Evolutionary conservation across 352 stramenopile genomes (phyloP).

Genomic region (Phytophthora cryptogea): DNA sequence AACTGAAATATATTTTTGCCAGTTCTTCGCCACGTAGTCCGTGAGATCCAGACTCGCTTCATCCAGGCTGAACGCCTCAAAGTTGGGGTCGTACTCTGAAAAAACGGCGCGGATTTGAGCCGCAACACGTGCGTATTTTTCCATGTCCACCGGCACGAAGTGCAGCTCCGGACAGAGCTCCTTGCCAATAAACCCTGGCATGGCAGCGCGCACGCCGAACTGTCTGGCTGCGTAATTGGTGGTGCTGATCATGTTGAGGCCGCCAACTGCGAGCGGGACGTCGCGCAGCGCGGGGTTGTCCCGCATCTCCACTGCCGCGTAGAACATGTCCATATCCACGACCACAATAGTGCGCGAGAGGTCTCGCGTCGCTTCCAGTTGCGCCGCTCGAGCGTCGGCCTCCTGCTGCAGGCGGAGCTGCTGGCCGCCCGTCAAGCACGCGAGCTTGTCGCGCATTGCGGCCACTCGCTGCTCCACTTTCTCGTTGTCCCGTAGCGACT

Average conservation of each 20-base stretch:
- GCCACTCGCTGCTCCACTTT: constrained; percentile 86
- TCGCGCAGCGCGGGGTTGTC: constrained; percentile 87
- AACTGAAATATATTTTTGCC: constrained; percentile 43
- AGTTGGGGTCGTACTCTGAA: constrained; percentile 93
- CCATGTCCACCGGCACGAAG: constrained; percentile 92
- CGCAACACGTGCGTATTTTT: constrained; percentile 89
- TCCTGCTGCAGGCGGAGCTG: constrained; percentile 43
- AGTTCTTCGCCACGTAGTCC: constrained; percentile 79
- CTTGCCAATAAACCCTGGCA: constrained; percentile 97
- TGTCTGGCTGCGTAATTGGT: constrained; percentile 95
- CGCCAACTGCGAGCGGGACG: constrained; percentile 92
- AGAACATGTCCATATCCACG: constrained; percentile 98
- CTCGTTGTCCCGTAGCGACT: constrained; percentile 89
- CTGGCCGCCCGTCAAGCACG: constrained; percentile 46
- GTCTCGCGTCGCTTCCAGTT: constrained; percentile 60
- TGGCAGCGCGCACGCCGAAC: constrained; percentile 94
- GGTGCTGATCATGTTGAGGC: constrained; percentile 94
- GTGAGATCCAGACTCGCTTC: constrained; percentile 96
- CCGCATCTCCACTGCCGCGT: constrained; percentile 95
- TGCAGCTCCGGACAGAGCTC: constrained; percentile 93
- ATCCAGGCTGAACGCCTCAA: constrained; percentile 92
- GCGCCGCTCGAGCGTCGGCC: constrained; percentile 42
- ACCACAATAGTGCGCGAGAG: constrained; percentile 87
- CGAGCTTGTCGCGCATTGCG: constrained; percentile 71
- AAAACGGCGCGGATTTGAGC: constrained; percentile 85